Evolutionary conservation across 176 grass and related monocot genomes (phyloP).

Genomic region (Carex scoparia): DNA sequence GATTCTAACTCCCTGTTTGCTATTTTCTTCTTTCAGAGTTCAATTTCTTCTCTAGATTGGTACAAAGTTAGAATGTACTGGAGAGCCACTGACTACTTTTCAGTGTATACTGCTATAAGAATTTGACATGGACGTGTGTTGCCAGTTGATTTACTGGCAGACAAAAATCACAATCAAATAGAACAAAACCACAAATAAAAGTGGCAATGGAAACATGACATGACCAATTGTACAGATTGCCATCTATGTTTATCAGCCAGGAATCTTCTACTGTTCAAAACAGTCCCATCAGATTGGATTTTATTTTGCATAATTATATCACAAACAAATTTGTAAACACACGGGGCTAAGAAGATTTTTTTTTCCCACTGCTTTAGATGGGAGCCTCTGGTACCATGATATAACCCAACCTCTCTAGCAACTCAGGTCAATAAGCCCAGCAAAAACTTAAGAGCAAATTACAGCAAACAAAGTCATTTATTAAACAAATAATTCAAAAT

Average conservation of each 20-base stretch:
- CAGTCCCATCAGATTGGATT: not conserved
- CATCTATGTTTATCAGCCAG: slow-evolving; percentile 11
- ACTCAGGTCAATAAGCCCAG: not conserved
- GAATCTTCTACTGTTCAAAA: not conserved
- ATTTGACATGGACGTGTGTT: not conserved
- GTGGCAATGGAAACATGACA: slow-evolving; percentile 11
- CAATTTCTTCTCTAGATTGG: not conserved
- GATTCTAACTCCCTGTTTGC: not conserved
- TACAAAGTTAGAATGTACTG: not conserved
- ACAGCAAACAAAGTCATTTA: not conserved
- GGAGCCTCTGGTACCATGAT: not conserved
- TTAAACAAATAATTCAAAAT: not conserved
- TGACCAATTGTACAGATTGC: slow-evolving; percentile 2
- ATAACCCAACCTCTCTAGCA: not conserved
- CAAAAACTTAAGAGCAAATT: not conserved
- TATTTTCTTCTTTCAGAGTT: not conserved
- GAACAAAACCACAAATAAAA: not conserved
- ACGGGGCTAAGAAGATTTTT: not conserved
- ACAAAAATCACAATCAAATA: not conserved
- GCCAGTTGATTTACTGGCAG: slow-evolving; percentile 8
- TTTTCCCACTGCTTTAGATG: not conserved
- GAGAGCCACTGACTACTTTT: not conserved
- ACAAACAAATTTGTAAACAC: not conserved
- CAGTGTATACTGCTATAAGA: slow-evolving; percentile 2
- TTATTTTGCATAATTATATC: not conserved